Percentiles rank a stretch among this genome's conserved stretches.
These are phyloP conservation scores for Gossypium longicalyx DNA, from an alignment of 345 rosid genomes.

Conservation along the genomic window DNA sequence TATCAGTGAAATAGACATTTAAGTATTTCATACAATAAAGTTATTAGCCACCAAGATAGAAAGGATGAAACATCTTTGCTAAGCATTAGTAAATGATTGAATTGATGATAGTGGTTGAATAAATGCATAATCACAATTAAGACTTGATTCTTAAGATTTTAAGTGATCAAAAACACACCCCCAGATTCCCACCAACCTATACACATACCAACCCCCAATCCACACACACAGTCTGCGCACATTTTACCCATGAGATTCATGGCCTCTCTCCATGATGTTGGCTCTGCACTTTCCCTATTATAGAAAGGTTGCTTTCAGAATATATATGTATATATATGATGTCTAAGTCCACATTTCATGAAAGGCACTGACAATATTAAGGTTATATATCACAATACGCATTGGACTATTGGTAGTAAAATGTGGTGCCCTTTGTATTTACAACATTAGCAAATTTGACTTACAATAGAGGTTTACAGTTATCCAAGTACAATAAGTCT, in stretches of 20 bases:
- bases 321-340: background rate
- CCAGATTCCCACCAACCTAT: background rate
- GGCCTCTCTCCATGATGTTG: background rate
- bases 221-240: background rate
- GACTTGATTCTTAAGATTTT: background rate
- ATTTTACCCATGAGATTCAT: background rate
- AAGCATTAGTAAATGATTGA: background rate
- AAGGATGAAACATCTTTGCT: background rate
- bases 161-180: background rate
- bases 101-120: background rate
- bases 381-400: background rate
- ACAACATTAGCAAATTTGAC: background rate
- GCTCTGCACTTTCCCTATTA: background rate
- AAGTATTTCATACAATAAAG: background rate
- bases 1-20: background rate
- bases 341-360: background rate
- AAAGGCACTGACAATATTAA: background rate
- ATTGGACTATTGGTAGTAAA: background rate
- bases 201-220: background rate
- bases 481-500: background rate
- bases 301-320: background rate
- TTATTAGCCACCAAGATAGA: background rate
- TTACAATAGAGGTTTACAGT: background rate
- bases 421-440: background rate
- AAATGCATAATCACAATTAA: background rate